These are phyloP conservation scores for Zalaria sp. DNA, from an alignment of 2,329 filamentous ascomycete species.

Conservation along the genomic window DNA sequence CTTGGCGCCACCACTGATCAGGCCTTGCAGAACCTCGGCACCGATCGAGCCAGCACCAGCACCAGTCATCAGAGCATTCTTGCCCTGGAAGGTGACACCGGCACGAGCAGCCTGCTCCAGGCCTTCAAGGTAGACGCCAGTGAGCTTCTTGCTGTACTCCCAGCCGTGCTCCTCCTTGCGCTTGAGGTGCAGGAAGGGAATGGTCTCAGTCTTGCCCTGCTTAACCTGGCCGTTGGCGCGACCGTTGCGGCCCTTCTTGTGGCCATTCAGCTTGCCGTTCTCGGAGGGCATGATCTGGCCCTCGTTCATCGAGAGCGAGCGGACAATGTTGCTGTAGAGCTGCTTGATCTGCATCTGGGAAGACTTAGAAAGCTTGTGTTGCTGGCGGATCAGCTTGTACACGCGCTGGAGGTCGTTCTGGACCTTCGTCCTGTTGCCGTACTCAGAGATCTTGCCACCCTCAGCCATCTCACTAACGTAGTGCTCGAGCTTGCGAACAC, in stretches of 20 bases:
- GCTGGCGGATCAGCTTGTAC: constrained; percentile 96
- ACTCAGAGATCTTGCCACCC: constrained; percentile 95
- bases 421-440: constrained; percentile 95
- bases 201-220: constrained; percentile 83
- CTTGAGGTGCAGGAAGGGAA: constrained; percentile 95
- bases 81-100: constrained; percentile 84
- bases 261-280: constrained; percentile 50
- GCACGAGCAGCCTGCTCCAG: constrained; percentile 75
- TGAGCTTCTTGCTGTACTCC: constrained; percentile 99
- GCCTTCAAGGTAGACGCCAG: constrained; percentile 80
- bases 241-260: constrained; percentile 42
- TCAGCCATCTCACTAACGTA: constrained; percentile 98
- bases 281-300: constrained; percentile 90
- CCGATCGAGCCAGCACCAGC: constrained; percentile 96
- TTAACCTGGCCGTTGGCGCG: constrained; percentile 45
- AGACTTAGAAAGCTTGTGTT: constrained; percentile 93
- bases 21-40: constrained; percentile 86
- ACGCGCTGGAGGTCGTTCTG: constrained; percentile 90
- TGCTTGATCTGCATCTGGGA: constrained; percentile 94
- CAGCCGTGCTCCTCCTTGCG: constrained; percentile 86
- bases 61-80: constrained; percentile 96
- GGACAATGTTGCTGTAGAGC: constrained; percentile 85
- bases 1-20: constrained; percentile 93
- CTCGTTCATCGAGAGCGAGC: constrained; percentile 94
- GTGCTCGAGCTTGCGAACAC: constrained; percentile 92